Evolutionary conservation across 164 flowering plant genomes (phyloP).

Genomic region (Kingdonia uniflora): DNA sequence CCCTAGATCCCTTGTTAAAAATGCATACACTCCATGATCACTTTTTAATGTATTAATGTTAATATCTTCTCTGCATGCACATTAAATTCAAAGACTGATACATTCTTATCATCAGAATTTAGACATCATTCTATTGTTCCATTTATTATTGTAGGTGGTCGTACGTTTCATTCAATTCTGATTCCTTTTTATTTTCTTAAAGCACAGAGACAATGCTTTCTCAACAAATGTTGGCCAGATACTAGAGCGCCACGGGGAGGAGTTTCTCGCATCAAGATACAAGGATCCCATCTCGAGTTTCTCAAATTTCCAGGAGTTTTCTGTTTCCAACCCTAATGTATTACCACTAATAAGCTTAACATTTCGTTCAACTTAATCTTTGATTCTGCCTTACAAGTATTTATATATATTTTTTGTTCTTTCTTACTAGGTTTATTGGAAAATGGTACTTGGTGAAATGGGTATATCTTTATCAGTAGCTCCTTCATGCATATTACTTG

Average conservation of each 20-base stretch:
- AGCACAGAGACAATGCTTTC: constrained; percentile 40
- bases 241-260: constrained; percentile 54
- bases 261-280: constrained; percentile 54
- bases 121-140: background rate
- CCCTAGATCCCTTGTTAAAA: no score
- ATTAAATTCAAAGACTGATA: no score
- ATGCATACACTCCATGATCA: no score
- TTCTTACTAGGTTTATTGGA: constrained; percentile 65
- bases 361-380: background rate
- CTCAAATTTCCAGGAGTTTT: constrained; percentile 73
- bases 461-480: constrained; percentile 50
- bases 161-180: background rate
- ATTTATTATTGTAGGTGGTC: background rate
- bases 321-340: constrained; percentile 82
- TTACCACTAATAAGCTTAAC: background rate
- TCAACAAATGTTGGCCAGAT: constrained; percentile 64
- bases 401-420: constrained; percentile 4
- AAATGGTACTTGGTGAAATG: constrained; percentile 55
- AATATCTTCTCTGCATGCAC: no score
- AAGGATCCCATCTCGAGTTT: constrained; percentile 78
- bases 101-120: no score
- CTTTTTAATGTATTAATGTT: no score
- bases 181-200: constrained; percentile 4
- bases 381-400: background rate
- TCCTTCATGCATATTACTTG: constrained; percentile 58